Conservation (phyloP, 1,284 basidiomycete genomes). For the Leccinum colubrinum region DNA sequence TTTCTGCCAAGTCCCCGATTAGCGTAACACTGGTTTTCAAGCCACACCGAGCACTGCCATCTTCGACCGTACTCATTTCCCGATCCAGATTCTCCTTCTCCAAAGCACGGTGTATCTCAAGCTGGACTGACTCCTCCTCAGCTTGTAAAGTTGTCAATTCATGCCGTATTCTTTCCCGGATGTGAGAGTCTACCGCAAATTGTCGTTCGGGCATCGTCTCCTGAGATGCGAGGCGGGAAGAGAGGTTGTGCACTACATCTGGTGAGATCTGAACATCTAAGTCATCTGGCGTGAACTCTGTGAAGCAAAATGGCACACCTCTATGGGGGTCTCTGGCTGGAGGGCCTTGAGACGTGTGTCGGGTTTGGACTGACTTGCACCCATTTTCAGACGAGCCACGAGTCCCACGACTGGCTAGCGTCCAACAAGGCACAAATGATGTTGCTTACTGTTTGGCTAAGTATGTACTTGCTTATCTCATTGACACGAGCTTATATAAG, state of each 20-base stretch:
- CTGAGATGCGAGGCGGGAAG: conserved; percentile 58
- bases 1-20: conserved; percentile 70
- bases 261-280: conserved; percentile 58
- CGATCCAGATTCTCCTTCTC: conserved; percentile 80
- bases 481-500: background rate
- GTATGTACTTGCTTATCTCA: background rate
- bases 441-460: conserved; percentile 21
- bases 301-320: conserved; percentile 40
- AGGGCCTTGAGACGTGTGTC: conserved; percentile 58
- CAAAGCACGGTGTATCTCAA: conserved; percentile 66
- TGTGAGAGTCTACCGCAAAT: conserved; percentile 64
- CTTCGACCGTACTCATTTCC: conserved; percentile 46
- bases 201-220: conserved; percentile 64
- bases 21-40: conserved; percentile 61
- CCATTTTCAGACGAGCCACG: conserved; percentile 44
- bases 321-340: conserved; percentile 59
- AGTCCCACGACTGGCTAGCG: background rate
- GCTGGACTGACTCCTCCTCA: conserved; percentile 63
- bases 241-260: conserved; percentile 72
- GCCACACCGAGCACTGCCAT: conserved; percentile 38
- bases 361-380: conserved; percentile 62
- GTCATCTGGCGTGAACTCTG: conserved; percentile 3
- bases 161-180: conserved; percentile 62
- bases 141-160: conserved; percentile 61
- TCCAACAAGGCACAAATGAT: background rate